These are phyloP conservation scores for Pterocarpus macrocarpus DNA, from an alignment of 306 rosid genomes.

Conservation along the genomic window DNA sequence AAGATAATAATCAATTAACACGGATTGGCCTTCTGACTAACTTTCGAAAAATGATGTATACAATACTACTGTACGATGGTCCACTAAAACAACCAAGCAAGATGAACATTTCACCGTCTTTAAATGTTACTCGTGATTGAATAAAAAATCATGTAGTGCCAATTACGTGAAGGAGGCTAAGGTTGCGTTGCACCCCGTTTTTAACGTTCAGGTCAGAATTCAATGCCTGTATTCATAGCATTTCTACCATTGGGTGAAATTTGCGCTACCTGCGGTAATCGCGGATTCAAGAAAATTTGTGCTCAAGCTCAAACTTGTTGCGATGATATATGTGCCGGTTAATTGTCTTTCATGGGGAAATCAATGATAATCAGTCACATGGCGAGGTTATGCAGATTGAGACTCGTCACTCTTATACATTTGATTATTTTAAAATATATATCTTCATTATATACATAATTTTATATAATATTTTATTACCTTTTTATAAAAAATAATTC, in stretches of 20 bases:
- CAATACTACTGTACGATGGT: too few relatives aligned
- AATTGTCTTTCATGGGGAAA: neutral
- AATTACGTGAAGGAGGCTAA: too few relatives aligned
- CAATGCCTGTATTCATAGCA: neutral
- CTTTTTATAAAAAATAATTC: neutral
- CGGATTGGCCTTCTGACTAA: too few relatives aligned
- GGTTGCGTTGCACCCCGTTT: neutral
- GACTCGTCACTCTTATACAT: conserved; percentile 11
- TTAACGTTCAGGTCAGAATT: neutral
- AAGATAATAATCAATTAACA: too few relatives aligned
- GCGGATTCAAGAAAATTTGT: neutral
- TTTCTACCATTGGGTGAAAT: neutral
- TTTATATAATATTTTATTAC: neutral
- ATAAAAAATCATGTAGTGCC: too few relatives aligned
- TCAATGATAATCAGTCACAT: neutral
- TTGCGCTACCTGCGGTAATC: neutral
- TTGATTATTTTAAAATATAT: conserved; percentile 1
- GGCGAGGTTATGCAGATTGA: too few relatives aligned
- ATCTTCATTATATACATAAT: neutral
- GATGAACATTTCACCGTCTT: too few relatives aligned
- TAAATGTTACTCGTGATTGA: too few relatives aligned
- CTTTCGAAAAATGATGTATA: too few relatives aligned
- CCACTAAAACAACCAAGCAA: too few relatives aligned
- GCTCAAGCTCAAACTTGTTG: neutral
- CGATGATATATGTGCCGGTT: neutral